A percentile compares a stretch with the other conserved stretches of the same genome.
Evolutionary conservation across 2,329 filamentous ascomycete genomes (phyloP).

Genomic region (Apiospora saccharicola): DNA sequence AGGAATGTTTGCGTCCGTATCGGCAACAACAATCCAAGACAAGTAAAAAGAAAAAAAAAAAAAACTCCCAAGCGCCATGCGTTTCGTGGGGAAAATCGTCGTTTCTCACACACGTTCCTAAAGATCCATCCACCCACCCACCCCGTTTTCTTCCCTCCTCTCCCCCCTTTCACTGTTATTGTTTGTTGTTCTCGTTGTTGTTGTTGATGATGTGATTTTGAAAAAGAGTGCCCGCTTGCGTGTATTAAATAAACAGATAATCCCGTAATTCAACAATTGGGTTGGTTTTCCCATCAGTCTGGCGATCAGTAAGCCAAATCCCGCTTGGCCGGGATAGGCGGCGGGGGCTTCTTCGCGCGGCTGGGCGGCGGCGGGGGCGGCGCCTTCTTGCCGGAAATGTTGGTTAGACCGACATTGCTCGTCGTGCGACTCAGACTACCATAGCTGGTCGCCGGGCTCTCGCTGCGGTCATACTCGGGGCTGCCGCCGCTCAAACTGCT

Average conservation of each 20-base stretch:
- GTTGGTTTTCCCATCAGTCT: background rate
- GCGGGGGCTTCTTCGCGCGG: slow-evolving; percentile 62
- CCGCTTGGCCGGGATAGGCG: slow-evolving; percentile 55
- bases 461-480: slow-evolving; percentile 58
- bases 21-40: slow-evolving; percentile 3
- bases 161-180: too few species aligned
- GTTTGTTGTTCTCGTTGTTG: background rate
- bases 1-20: background rate
- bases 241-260: slow-evolving; percentile 22
- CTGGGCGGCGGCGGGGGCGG: slow-evolving; percentile 56
- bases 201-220: background rate
- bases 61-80: slow-evolving; percentile 8
- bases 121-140: background rate
- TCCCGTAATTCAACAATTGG: background rate
- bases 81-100: background rate
- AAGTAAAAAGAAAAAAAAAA: background rate
- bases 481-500: slow-evolving; percentile 55
- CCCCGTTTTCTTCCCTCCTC: background rate
- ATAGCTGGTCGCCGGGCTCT: slow-evolving; percentile 64
- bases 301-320: slow-evolving; percentile 36
- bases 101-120: background rate
- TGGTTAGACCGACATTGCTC: slow-evolving; percentile 38
- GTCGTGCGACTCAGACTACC: slow-evolving; percentile 59
- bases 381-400: slow-evolving; percentile 44
- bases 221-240: background rate